These are phyloP conservation scores for Dictyostelium brefeldianum DNA, from an alignment of 78 protist species.

Conservation along the genomic window DNA sequence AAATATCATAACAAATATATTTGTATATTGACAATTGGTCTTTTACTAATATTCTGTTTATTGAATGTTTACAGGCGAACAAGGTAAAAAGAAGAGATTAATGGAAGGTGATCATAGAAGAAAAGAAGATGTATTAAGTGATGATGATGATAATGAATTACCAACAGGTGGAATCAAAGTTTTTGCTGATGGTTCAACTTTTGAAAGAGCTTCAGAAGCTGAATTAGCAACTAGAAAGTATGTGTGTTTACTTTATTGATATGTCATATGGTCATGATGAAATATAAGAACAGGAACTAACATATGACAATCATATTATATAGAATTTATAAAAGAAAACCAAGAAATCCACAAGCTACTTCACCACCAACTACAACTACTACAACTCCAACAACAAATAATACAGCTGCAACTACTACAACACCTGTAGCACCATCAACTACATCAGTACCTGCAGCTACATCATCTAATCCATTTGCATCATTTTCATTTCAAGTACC, in stretches of 20 bases:
- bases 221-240: constrained; percentile 60
- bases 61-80: no score
- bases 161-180: neutral
- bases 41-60: no score
- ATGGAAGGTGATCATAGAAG: constrained; percentile 17
- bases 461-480: constrained; percentile 9
- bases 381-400: neutral
- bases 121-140: neutral
- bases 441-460: neutral
- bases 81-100: constrained; percentile 13
- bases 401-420: constrained; percentile 22
- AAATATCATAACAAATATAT: no score
- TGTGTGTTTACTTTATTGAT: neutral
- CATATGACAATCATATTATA: neutral
- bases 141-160: neutral
- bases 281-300: no score
- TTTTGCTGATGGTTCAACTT: constrained; percentile 18
- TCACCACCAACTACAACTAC: constrained; percentile 13
- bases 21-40: no score
- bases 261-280: neutral
- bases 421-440: neutral
- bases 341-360: constrained; percentile 22
- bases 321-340: constrained; percentile 9
- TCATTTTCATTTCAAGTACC: constrained; percentile 5
- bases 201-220: constrained; percentile 55